phyloP scores from a whole-genome alignment of 306 rosid genomes.

The Acacia confusa region DNA sequence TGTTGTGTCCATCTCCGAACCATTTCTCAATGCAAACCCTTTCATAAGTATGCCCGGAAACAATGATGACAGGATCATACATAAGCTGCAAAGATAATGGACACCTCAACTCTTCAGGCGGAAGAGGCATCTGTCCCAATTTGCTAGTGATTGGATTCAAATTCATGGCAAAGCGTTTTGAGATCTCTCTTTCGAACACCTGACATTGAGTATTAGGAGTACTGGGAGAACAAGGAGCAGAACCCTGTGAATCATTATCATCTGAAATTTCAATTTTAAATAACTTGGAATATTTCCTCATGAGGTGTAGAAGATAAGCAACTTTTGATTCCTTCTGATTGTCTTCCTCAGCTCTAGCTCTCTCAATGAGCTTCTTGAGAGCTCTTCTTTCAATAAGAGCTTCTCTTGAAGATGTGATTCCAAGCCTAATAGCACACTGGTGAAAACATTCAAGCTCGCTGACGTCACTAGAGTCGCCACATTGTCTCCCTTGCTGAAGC shows the following conservation, averaged over 20 bases:
- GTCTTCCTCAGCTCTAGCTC: slow-evolving; percentile 83
- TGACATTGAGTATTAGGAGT: slow-evolving; percentile 46
- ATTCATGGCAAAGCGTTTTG: slow-evolving; percentile 63
- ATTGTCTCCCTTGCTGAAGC: slow-evolving; percentile 76
- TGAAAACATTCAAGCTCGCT: slow-evolving; percentile 83
- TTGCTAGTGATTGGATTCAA: slow-evolving; percentile 51
- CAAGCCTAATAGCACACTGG: slow-evolving; percentile 76
- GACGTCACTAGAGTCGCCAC: slow-evolving; percentile 52
- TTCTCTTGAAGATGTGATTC: slow-evolving; percentile 79
- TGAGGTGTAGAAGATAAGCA: slow-evolving; percentile 79
- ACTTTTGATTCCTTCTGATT: slow-evolving; percentile 83
- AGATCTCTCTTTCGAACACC: slow-evolving; percentile 60
- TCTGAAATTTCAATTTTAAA: slow-evolving; percentile 73
- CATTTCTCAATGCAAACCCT: slow-evolving; percentile 86
- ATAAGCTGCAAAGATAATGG: slow-evolving; percentile 89
- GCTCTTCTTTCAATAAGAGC: slow-evolving; percentile 89
- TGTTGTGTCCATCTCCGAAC: slow-evolving; percentile 75
- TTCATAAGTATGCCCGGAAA: slow-evolving; percentile 90
- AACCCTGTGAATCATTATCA: slow-evolving; percentile 87
- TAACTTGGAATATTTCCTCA: slow-evolving; percentile 86
- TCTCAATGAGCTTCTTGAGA: slow-evolving; percentile 75
- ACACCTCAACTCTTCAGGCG: slow-evolving; percentile 86
- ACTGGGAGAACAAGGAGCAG: slow-evolving; percentile 82
- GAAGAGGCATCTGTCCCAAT: slow-evolving; percentile 67
- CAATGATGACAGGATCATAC: slow-evolving; percentile 83